phyloP scores from a whole-genome alignment of 1,284 basidiomycete species.

The Pseudozyma flocculosa region DNA sequence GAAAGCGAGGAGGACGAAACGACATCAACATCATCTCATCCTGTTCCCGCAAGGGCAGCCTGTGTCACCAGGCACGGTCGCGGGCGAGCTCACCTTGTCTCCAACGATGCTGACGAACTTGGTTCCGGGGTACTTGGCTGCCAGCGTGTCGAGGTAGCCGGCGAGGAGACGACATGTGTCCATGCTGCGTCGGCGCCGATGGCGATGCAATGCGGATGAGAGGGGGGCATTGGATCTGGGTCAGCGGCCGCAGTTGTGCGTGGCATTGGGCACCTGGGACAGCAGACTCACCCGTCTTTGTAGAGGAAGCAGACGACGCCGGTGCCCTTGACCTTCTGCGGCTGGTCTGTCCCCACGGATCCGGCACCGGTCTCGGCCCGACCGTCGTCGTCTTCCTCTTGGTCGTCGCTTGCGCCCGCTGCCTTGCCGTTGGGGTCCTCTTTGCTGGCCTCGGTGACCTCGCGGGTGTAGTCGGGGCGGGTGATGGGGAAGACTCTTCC shows the following conservation, averaged over 20 bases:
- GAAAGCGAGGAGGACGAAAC: no score
- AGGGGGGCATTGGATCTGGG: neutral
- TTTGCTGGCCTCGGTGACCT: slow-evolving; percentile 89
- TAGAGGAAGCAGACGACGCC: slow-evolving; percentile 85
- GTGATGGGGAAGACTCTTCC: slow-evolving; percentile 83
- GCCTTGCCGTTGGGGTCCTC: slow-evolving; percentile 61
- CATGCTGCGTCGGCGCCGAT: slow-evolving; percentile 30
- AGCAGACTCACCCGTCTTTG: slow-evolving; percentile 72
- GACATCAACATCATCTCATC: no score
- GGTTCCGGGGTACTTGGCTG: slow-evolving; percentile 78
- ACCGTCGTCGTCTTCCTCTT: slow-evolving; percentile 61
- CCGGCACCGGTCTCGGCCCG: slow-evolving; percentile 15
- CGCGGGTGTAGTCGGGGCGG: slow-evolving; percentile 87
- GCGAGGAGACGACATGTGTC: slow-evolving; percentile 70
- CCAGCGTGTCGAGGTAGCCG: slow-evolving; percentile 72
- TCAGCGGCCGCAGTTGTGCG: no score
- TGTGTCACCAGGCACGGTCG: no score
- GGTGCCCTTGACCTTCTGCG: slow-evolving; percentile 65
- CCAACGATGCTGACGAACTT: slow-evolving; percentile 96
- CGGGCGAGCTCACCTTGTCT: slow-evolving; percentile 65
- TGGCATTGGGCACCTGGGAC: no score
- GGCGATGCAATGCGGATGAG: no score
- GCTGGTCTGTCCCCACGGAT: slow-evolving; percentile 2
- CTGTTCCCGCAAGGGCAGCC: no score
- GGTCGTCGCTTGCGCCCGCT: slow-evolving; percentile 63